These are phyloP conservation scores for Penicillium sclerotiorum DNA, from an alignment of 2,329 filamentous ascomycete genomes.

Conservation along the genomic window DNA sequence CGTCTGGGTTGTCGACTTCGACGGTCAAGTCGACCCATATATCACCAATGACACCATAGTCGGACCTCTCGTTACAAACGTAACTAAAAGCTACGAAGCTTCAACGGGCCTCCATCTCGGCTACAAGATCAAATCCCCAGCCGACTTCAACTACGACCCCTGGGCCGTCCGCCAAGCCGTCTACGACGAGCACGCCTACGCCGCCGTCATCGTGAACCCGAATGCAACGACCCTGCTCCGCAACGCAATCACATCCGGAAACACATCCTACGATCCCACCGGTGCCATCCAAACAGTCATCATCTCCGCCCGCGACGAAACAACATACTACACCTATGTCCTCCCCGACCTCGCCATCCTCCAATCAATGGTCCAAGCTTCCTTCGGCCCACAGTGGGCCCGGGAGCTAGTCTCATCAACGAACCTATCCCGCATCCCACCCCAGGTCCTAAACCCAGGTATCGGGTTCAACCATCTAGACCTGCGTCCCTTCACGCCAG, in stretches of 20 bases:
- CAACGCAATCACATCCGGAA: conserved; percentile 56
- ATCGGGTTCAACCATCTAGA: conserved; percentile 61
- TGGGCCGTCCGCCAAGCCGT: conserved; percentile 60
- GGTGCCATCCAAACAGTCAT: conserved; percentile 62
- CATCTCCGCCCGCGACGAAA: conserved; percentile 59
- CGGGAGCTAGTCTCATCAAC: conserved; percentile 35
- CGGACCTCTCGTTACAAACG: conserved; percentile 56
- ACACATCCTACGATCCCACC: conserved; percentile 62
- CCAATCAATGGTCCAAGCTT: conserved; percentile 48
- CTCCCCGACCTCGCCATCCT: conserved; percentile 54
- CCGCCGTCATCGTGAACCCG: conserved; percentile 63
- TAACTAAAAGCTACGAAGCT: conserved; percentile 48
- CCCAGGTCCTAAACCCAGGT: conserved; percentile 59
- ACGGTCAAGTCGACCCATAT: conserved; percentile 58
- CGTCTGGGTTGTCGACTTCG: conserved; percentile 66
- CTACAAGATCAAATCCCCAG: conserved; percentile 52
- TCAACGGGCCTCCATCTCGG: conserved; percentile 50
- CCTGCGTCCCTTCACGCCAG: conserved; percentile 61
- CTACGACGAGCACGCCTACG: conserved; percentile 62
- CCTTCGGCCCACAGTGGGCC: conserved; percentile 52
- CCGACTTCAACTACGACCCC: conserved; percentile 59
- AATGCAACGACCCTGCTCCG: conserved; percentile 64
- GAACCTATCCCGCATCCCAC: conserved; percentile 49
- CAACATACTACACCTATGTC: conserved; percentile 58
- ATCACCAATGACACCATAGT: conserved; percentile 54